Conservation (phyloP, 139 green algal genomes). For the Tetraselmis chui region DNA sequence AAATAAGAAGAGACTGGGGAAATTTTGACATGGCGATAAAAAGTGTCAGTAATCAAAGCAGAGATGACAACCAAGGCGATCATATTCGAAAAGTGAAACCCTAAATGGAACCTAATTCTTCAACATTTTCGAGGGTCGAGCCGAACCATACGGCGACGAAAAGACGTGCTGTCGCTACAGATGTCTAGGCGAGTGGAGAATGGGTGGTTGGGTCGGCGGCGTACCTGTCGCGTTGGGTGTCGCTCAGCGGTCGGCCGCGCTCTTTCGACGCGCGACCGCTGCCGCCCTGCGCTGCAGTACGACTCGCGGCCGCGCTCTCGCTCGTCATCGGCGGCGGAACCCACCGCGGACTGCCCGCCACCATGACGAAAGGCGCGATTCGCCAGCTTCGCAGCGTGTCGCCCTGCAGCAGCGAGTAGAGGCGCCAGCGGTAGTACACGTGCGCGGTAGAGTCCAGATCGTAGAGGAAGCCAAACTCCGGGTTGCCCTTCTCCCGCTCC, state of each 20-base stretch:
- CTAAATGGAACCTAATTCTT: no score
- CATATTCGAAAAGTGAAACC: no score
- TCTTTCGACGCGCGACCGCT: conserved; percentile 19
- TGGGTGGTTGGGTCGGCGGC: neutral
- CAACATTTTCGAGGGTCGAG: no score
- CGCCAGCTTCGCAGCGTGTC: conserved; percentile 75
- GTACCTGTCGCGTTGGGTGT: conserved; percentile 56
- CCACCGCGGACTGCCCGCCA: conserved; percentile 68
- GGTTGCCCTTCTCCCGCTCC: conserved; percentile 67
- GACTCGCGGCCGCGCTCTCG: conserved; percentile 14
- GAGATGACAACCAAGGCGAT: no score
- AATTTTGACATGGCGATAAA: no score
- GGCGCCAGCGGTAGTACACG: conserved; percentile 84
- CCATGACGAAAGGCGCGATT: conserved; percentile 88
- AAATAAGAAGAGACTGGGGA: no score
- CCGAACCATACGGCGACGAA: no score
- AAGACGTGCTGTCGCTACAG: no score
- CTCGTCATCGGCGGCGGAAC: conserved; percentile 48
- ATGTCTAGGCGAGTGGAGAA: no score
- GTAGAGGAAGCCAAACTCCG: conserved; percentile 85
- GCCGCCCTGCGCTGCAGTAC: conserved; percentile 38
- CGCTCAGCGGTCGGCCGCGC: conserved; percentile 40
- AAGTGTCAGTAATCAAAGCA: no score
- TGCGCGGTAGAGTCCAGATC: conserved; percentile 72
- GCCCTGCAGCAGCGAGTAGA: conserved; percentile 74